Evolutionary conservation across 495 filamentous ascomycete genomes (phyloP), one percentile per base, ranked within the genome.

Genomic region (Penicillium crystallinum): DNA sequence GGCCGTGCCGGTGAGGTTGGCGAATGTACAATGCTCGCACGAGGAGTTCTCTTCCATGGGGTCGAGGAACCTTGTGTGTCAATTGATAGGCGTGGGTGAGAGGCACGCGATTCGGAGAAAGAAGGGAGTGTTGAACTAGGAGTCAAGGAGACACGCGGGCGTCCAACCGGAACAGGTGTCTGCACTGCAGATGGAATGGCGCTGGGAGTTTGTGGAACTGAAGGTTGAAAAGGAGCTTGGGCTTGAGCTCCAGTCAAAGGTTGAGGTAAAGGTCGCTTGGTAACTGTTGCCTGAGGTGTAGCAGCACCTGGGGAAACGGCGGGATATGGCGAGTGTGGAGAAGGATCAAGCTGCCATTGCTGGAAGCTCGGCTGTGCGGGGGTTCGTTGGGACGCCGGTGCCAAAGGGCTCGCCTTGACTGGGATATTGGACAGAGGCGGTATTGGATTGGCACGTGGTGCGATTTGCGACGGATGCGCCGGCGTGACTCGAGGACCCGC

Each of bases 1-100:
- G 78, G 78, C 4, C 74, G 68, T 44, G 66, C 60, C 6, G 78
- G 77, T 19, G 78, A 79, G 22, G 61, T 59, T 27, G 75, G 72
- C 8, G 74, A 73, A 4, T 64, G 46, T 4, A 73, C 65, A 31
- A 77, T 59, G 5, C 66, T 75, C 48, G 68, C 31, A 18, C 61
- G 62, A 10, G 70, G 70, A 29, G 67, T 65, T 40, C 61, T 58
- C 52, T 78, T 81, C 76, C 77, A 81, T 27, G 72, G 77, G 0
- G 76, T 81, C 6, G 65, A 65, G 7, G 77, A 76, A 6, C 67
- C 67, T 19, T 70, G 66, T 0, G 75, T 79, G 36, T 71, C 64
- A 42, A 79, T 73, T 1, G 72, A 75, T 22, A 69, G 64, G 27
- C 58, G 68, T 14, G 69, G 69, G 8, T 65, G 67, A 22, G 63